Percentiles rank a stretch among this genome's conserved stretches.
These are phyloP conservation scores for Coemansia sp. DNA, from an alignment of 192 early-diverging fungal species.

Conservation along the genomic window DNA sequence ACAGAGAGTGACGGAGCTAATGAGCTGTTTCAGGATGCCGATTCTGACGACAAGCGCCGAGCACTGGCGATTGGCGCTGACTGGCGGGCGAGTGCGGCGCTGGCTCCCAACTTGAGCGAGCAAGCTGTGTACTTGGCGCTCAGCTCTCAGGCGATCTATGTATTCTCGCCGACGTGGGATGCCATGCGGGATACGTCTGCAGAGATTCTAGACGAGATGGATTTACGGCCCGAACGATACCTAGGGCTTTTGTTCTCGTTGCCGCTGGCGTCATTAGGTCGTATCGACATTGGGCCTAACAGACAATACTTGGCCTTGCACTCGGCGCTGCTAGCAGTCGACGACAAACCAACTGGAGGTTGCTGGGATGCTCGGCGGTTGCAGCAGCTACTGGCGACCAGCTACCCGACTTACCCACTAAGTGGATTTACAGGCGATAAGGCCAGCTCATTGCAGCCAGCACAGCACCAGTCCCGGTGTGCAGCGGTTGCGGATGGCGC, in stretches of 20 bases:
- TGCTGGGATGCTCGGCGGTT: slow-evolving; percentile 3
- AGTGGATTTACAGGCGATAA: neutral
- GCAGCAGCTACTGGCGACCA: slow-evolving; percentile 12
- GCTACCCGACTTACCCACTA: slow-evolving; percentile 11
- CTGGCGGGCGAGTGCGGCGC: slow-evolving; percentile 12
- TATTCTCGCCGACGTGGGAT: slow-evolving; percentile 34
- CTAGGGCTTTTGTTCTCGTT: slow-evolving; percentile 38
- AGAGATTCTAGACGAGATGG: slow-evolving; percentile 19
- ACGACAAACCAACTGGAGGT: neutral
- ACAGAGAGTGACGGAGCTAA: slow-evolving; percentile 2
- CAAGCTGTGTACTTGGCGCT: slow-evolving; percentile 48
- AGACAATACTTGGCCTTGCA: slow-evolving; percentile 54
- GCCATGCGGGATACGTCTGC: slow-evolving; percentile 6
- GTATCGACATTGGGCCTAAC: slow-evolving; percentile 54
- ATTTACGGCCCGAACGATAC: slow-evolving; percentile 44
- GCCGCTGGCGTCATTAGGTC: slow-evolving; percentile 32
- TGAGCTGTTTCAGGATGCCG: neutral
- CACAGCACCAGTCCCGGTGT: slow-evolving; percentile 6
- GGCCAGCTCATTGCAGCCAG: slow-evolving; percentile 4
- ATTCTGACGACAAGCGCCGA: neutral
- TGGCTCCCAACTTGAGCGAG: slow-evolving; percentile 25
- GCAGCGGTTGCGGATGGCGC: neutral
- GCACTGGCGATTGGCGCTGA: slow-evolving; percentile 1
- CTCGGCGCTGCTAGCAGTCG: slow-evolving; percentile 19
- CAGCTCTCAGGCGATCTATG: slow-evolving; percentile 48